Evolutionary conservation across 2,329 filamentous ascomycete genomes (phyloP).

Genomic region (Aspergillus tanneri): DNA sequence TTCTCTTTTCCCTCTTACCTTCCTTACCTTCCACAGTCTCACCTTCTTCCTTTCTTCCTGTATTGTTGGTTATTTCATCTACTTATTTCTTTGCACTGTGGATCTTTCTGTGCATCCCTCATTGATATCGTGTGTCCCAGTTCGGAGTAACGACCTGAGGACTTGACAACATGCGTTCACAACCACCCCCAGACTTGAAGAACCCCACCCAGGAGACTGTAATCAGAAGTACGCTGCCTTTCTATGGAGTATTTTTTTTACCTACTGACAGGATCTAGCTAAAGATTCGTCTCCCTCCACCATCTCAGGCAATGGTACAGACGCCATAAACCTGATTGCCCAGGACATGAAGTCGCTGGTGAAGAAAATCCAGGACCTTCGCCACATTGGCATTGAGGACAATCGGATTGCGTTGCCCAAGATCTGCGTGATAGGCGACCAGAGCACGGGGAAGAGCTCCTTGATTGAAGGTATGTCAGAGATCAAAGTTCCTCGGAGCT

Average conservation of each 20-base stretch:
- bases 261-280: not conserved
- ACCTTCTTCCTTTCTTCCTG: not conserved
- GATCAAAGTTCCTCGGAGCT: conserved; percentile 68
- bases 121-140: no score
- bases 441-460: conserved; percentile 78
- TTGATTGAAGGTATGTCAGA: conserved; percentile 62
- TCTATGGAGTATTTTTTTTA: no score
- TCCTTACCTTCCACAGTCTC: not conserved
- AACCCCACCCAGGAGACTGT: no score
- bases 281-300: not conserved
- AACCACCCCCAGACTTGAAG: no score
- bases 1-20: not conserved
- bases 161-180: no score
- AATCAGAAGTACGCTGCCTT: no score
- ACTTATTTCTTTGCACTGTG: not conserved
- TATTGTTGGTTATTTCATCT: not conserved
- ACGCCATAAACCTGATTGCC: conserved; percentile 30
- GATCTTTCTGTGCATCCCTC: not conserved
- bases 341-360: conserved; percentile 40
- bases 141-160: no score
- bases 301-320: conserved; percentile 5
- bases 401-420: conserved; percentile 68
- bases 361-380: conserved; percentile 56
- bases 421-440: conserved; percentile 80
- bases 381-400: conserved; percentile 70